Conservation (phyloP, 192 early-diverging fungal genomes). For the Podila horticola region DNA sequence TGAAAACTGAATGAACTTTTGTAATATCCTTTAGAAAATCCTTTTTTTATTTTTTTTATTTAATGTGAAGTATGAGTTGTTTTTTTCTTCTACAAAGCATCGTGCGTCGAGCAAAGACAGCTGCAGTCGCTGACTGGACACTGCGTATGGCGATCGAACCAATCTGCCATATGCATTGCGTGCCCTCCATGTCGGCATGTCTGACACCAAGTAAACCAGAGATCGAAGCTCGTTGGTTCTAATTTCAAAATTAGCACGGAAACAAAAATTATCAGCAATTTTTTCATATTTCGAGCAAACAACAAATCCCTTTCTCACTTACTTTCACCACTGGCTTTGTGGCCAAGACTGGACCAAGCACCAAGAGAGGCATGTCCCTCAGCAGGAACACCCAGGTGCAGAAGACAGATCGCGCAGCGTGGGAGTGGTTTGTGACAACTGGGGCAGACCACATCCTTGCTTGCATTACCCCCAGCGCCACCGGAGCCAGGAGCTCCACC, state of each 20-base stretch:
- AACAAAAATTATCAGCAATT: slow-evolving; percentile 3
- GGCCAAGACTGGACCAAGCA: slow-evolving; percentile 43
- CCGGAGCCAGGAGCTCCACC: neutral
- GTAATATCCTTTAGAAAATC: no score
- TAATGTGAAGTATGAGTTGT: neutral
- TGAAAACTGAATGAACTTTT: no score
- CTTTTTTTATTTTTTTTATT: no score
- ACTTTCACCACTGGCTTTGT: slow-evolving; percentile 47
- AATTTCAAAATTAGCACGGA: neutral
- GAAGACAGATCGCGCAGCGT: slow-evolving; percentile 71
- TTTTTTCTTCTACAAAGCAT: slow-evolving; percentile 28
- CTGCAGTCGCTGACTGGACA: slow-evolving; percentile 96
- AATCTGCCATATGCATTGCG: slow-evolving; percentile 86
- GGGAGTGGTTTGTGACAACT: slow-evolving; percentile 72
- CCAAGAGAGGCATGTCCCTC: slow-evolving; percentile 56
- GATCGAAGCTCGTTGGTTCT: slow-evolving; percentile 73
- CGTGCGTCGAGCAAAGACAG: slow-evolving; percentile 69
- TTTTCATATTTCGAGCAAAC: neutral
- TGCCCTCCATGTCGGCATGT: slow-evolving; percentile 98
- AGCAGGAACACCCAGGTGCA: slow-evolving; percentile 72
- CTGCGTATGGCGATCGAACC: slow-evolving; percentile 86
- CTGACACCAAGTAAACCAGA: slow-evolving; percentile 99
- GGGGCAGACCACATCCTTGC: slow-evolving; percentile 68
- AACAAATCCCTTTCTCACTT: slow-evolving; percentile 5
- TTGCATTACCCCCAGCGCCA: slow-evolving; percentile 18